Evolutionary conservation across 1,284 basidiomycete species (phyloP).

Genomic region (Cutaneotrichosporon mucoides): DNA sequence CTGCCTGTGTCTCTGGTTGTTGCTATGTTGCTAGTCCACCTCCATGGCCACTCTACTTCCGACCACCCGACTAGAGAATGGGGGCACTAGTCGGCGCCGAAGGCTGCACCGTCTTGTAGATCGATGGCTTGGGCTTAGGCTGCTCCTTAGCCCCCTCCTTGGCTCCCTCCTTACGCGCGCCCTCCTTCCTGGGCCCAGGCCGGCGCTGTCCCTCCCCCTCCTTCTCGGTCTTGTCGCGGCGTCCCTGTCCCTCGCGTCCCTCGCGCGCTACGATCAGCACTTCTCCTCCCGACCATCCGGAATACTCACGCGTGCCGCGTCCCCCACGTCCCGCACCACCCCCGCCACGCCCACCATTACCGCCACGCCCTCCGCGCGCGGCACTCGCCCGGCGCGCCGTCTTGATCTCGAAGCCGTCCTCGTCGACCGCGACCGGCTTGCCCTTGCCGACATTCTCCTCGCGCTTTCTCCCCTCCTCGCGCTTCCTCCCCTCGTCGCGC

Average conservation of each 20-base stretch:
- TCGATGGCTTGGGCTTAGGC: constrained; percentile 25
- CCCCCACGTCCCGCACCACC: constrained; percentile 7
- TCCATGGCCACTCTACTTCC: too few species aligned
- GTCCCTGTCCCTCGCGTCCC: constrained; percentile 5
- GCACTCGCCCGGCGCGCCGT: constrained; percentile 15
- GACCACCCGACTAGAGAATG: constrained; percentile 8
- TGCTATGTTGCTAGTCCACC: too few species aligned
- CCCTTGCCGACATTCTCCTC: constrained; percentile 4
- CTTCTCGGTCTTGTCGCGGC: constrained; percentile 1
- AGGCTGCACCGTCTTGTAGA: constrained; percentile 25
- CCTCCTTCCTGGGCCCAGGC: background rate
- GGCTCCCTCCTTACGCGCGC: background rate
- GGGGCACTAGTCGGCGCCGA: constrained; percentile 13
- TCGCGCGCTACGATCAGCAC: constrained; percentile 12
- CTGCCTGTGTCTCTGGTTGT: too few species aligned
- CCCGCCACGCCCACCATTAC: constrained; percentile 11
- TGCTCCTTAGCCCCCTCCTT: constrained; percentile 3
- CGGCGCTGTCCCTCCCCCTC: background rate
- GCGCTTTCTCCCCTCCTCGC: constrained; percentile 1
- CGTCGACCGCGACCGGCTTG: constrained; percentile 25
- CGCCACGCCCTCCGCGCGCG: constrained; percentile 15
- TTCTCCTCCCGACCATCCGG: background rate
- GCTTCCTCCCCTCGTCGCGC: constrained; percentile 1
- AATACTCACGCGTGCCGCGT: constrained; percentile 11
- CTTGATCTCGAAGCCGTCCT: constrained; percentile 42